A percentile compares a stretch with the other conserved stretches of the same genome.
Evolutionary conservation across 257 asterid species (phyloP).

Genomic region (Primulina tabacum): DNA sequence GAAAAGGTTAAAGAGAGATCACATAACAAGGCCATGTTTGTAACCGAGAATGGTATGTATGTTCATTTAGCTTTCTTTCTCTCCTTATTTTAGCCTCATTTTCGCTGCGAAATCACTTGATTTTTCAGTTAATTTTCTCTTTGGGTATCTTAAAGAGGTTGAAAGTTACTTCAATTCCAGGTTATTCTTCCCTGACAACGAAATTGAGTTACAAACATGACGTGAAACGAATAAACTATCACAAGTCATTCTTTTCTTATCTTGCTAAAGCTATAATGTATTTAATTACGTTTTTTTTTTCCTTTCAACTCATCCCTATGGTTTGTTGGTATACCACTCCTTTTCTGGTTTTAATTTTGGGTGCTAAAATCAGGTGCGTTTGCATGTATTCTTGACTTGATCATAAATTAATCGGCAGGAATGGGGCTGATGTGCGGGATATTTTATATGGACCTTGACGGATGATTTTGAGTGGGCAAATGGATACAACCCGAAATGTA

Average conservation of each 20-base stretch:
- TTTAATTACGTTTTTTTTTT: background rate
- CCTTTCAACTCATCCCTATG: background rate
- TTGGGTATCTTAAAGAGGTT: background rate
- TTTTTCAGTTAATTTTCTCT: background rate
- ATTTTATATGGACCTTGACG: slow-evolving; percentile 72
- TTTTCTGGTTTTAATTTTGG: background rate
- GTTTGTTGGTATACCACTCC: background rate
- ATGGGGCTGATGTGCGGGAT: slow-evolving; percentile 68
- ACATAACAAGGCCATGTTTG: slow-evolving; percentile 57
- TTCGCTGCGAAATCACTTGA: no score
- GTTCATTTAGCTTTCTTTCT: background rate
- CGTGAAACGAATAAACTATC: slow-evolving; percentile 46
- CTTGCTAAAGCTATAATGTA: slow-evolving; percentile 69
- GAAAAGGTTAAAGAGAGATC: slow-evolving; percentile 66
- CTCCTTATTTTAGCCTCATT: background rate
- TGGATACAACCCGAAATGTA: slow-evolving; percentile 51
- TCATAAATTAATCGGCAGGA: slow-evolving; percentile 22
- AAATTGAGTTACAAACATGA: slow-evolving; percentile 38
- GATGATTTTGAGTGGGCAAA: slow-evolving; percentile 65
- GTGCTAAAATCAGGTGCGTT: background rate
- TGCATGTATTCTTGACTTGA: background rate
- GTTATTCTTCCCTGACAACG: slow-evolving; percentile 46
- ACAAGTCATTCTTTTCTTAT: slow-evolving; percentile 53
- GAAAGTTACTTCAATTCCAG: slow-evolving; percentile 34
- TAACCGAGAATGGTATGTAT: slow-evolving; percentile 68